Conservation (phyloP, 2,329 filamentous ascomycete genomes). For the Metarhizium robertsii region DNA sequence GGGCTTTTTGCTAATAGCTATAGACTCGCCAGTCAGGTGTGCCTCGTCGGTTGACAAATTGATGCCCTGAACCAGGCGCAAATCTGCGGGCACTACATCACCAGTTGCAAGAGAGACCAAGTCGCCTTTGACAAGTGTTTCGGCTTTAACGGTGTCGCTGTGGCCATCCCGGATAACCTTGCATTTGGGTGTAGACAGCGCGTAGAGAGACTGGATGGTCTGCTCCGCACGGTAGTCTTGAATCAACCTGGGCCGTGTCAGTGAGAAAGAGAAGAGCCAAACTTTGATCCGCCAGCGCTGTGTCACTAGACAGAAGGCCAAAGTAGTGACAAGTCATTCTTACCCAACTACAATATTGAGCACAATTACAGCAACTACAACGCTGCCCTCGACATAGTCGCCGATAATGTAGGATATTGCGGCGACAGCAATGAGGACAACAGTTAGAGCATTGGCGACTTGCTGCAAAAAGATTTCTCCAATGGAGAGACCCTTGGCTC, state of each 20-base stretch:
- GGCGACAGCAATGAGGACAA: conserved; percentile 68
- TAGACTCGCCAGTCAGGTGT: conserved; percentile 63
- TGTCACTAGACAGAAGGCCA: conserved; percentile 7
- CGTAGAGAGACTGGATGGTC: conserved; percentile 52
- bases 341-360: conserved; percentile 60
- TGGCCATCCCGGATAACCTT: conserved; percentile 47
- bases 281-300: not conserved
- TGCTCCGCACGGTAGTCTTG: conserved; percentile 54
- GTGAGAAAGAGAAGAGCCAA: not conserved
- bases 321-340: conserved; percentile 16
- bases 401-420: conserved; percentile 56
- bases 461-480: conserved; percentile 71
- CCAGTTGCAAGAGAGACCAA: conserved; percentile 53
- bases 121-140: conserved; percentile 55
- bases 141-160: conserved; percentile 42
- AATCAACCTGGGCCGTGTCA: conserved; percentile 32
- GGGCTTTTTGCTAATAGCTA: conserved; percentile 59
- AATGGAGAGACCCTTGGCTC: conserved; percentile 60
- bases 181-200: conserved; percentile 48
- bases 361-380: conserved; percentile 54
- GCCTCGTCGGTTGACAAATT: conserved; percentile 72
- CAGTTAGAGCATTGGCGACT: conserved; percentile 67
- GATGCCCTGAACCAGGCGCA: conserved; percentile 55
- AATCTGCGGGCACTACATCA: conserved; percentile 61
- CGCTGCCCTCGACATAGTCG: conserved; percentile 54